Evolutionary conservation across 225 moss, liverwort and hornwort genomes (phyloP).

Genomic region (Bryum argenteum): DNA sequence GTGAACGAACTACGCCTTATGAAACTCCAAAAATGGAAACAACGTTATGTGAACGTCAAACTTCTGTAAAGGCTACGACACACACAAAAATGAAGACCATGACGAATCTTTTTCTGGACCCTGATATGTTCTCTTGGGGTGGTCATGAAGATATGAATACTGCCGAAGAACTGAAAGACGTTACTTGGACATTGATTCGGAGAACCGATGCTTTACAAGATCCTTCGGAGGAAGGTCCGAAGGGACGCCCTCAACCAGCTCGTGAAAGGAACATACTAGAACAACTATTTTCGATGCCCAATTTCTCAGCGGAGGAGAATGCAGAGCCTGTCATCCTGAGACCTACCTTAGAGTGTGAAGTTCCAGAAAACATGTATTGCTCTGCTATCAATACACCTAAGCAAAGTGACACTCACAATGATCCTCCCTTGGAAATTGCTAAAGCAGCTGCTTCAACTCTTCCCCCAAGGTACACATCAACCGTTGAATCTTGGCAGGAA

Average conservation of each 20-base stretch:
- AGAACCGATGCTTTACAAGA: too few relatives aligned
- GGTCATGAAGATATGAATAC: conserved; percentile 14
- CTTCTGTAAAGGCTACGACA: conserved; percentile 18
- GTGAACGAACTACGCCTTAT: conserved; percentile 19
- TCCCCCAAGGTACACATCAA: conserved; percentile 39
- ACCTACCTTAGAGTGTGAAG: conserved; percentile 20
- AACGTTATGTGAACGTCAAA: conserved; percentile 22
- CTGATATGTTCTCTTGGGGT: conserved; percentile 32
- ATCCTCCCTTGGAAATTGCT: conserved; percentile 24
- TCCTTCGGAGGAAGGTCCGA: too few relatives aligned
- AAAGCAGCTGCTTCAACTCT: conserved; percentile 19
- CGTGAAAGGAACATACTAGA: conserved; percentile 9
- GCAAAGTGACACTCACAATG: conserved; percentile 21
- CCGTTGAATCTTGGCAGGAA: conserved; percentile 48
- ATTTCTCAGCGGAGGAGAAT: conserved; percentile 17
- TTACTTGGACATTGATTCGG: too few relatives aligned
- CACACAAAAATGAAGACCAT: conserved; percentile 25
- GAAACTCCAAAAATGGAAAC: conserved; percentile 25
- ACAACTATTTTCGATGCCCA: conserved; percentile 19
- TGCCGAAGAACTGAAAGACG: conserved; percentile 10
- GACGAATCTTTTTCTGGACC: conserved; percentile 12
- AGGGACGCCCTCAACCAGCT: conserved; percentile 25
- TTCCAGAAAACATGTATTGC: conserved; percentile 12
- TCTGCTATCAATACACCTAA: conserved; percentile 22
- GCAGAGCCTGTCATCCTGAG: conserved; percentile 21